These are phyloP conservation scores for Russula foetens DNA, from an alignment of 768 basidiomycete species.

Conservation along the genomic window DNA sequence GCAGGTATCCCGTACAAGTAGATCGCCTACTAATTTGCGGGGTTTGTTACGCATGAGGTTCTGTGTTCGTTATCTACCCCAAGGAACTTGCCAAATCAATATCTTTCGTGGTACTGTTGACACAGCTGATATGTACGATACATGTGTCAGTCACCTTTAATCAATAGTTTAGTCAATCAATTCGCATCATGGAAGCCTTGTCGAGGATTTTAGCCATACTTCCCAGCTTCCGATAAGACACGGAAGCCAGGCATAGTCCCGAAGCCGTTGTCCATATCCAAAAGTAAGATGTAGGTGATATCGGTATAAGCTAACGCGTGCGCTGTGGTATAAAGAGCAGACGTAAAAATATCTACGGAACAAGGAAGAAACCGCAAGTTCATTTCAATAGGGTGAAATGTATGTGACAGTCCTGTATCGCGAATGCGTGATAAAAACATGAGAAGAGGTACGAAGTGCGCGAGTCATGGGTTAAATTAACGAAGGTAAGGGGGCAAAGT, in stretches of 20 bases:
- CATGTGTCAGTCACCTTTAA: not conserved
- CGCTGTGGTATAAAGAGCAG: conserved; percentile 12
- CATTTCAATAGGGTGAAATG: not conserved
- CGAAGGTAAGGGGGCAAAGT: not conserved
- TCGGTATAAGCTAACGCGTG: conserved; percentile 5
- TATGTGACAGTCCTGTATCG: not conserved
- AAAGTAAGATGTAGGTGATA: conserved; percentile 6
- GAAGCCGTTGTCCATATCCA: conserved; percentile 1
- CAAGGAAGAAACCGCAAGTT: not conserved
- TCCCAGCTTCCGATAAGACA: not conserved
- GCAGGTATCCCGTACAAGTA: conserved; percentile 20
- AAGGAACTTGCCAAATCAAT: too few species aligned
- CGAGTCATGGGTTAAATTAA: not conserved
- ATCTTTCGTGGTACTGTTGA: too few species aligned
- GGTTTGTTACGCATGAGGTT: not conserved
- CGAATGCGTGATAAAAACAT: conserved; percentile 1
- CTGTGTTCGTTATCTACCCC: not conserved
- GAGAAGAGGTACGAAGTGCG: not conserved
- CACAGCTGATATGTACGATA: too few species aligned
- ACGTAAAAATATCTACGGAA: conserved; percentile 4
- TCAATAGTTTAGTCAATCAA: not conserved
- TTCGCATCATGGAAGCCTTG: not conserved
- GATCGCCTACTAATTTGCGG: not conserved
- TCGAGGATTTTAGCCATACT: too few species aligned
- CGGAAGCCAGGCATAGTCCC: not conserved